These are phyloP conservation scores for Aspergillus ostianus DNA, from an alignment of 495 filamentous ascomycete genomes.

Conservation along the genomic window DNA sequence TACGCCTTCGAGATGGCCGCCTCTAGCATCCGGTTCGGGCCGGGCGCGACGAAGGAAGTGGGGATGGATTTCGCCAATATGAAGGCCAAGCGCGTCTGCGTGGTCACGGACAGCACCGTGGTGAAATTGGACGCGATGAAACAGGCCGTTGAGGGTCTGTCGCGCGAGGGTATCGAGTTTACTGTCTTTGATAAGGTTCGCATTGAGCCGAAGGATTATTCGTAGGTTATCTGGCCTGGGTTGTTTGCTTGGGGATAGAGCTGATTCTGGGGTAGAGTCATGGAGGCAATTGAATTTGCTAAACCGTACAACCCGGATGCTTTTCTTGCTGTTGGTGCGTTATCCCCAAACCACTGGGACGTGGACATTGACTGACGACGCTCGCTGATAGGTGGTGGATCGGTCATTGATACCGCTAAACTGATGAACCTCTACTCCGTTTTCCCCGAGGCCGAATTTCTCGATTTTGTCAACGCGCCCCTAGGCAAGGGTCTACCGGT, in stretches of 20 bases:
- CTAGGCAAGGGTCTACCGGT: constrained; percentile 86
- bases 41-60: constrained; percentile 93
- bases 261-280: constrained; percentile 54
- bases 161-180: constrained; percentile 72
- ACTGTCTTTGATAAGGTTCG: constrained; percentile 73
- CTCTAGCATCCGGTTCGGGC: constrained; percentile 88
- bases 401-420: constrained; percentile 96
- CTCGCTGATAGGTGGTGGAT: constrained; percentile 52
- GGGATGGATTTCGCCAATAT: constrained; percentile 98
- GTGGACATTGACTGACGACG: background rate
- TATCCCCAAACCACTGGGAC: constrained; percentile 4
- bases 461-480: constrained; percentile 97
- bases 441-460: constrained; percentile 83
- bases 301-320: constrained; percentile 79
- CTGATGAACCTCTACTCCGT: constrained; percentile 94
- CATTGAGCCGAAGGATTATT: constrained; percentile 91
- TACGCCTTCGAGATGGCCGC: constrained; percentile 99
- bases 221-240: constrained; percentile 38
- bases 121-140: constrained; percentile 78
- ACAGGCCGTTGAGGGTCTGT: constrained; percentile 74
- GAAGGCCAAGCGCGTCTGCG: constrained; percentile 77
- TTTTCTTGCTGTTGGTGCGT: constrained; percentile 82
- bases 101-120: constrained; percentile 86
- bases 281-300: constrained; percentile 81
- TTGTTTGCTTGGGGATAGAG: background rate